Base-by-base conservation (phyloP, 306 rosid genomes). In the Vigna mungo region DNA sequence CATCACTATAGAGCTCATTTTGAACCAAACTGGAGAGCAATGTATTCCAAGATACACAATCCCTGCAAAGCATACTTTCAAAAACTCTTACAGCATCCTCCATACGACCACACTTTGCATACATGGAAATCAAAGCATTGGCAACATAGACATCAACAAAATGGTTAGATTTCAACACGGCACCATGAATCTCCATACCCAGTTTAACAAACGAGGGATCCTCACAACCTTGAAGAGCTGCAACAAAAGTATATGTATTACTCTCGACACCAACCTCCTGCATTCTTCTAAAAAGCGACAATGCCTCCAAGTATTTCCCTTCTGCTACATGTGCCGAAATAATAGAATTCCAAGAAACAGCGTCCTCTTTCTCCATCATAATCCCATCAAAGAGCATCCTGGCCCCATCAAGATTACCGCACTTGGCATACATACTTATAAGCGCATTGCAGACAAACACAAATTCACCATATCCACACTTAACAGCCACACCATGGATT, bases 151-250 rank as follows among this genome's bases (percentile, higher is more conserved):
- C 64, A 77, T 92, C 88, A 64, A 77, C 70, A 49, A 34, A 25
- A 60, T 84, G 77, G 65, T 83, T 72, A n/a, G 84, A 75, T 81
- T 82, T 92, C 80, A 89, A 84, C 13, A 82, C 72, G 12, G 71
- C 68, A 65, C 88, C 87, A 81, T 92, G 97, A 32, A 89, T 85
- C 86, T 83, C 91, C 95, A 27, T 85, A 23, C 93, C 95, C 25
- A 71, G 32, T 64, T 85, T 89, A 62, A 61, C 32, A 75, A 78
- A 82, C 48, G 67, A 51, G 1, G 90, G 78, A 81, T 79, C 70
- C 55, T 86, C 94, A 43, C 97, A 92, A 34, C 91, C 89, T 73
- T 89, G 93, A 72, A 92, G 93, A 63, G 88, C 91, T 20, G 94
- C 88, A 18, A 88, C 97, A 15, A 75, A 87, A 51, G 95, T 82